Base-by-base conservation (phyloP, 1,284 basidiomycete species). In the Microbotryomycetes sp. region DNA sequence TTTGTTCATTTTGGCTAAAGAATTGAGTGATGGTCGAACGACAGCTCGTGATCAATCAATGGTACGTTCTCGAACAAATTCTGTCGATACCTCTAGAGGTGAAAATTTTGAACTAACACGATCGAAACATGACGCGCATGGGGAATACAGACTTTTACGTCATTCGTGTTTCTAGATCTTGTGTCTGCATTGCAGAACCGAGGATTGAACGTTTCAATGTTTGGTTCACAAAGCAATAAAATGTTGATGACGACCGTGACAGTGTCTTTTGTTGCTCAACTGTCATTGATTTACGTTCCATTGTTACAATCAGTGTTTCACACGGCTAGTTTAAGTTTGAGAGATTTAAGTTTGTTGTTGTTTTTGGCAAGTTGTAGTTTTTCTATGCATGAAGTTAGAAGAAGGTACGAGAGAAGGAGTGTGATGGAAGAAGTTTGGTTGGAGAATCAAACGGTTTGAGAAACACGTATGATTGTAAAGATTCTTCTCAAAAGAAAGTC, bases 161-260 rank as follows among this genome's bases (percentile, higher is more conserved):
- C 85, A 73, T 97, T 97, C 77, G 94, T 98, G 60, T 89, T 97
- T 80, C 85, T 98, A 62, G 94, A 97, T 77, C 84, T 98, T 46
- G 88, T 92, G 1, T 94, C 91, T 25, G 94, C 94, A 0, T 77
- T 97, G 22, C 94, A 97, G 76, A 96, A 92, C 76, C 87, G 94
- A 50, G 92, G 92, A 7, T 81, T 96, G 7, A 85, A 86, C 23
- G 69, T 69, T 6, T 65, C 70, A 6, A 69, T 69, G 49, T 23
- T 66, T 29, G 83, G 84, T 9, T 73, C 92, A 26, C 79, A 82
- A 60, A 84, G 86, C 70, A 98, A 98, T 79, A 81, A 82, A 70
- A 94, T 97, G 89, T 81, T 97, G 60, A 78, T 93, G 61, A 80
- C 85, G 61, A 96, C 94, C 0, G 87, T 96, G 49, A 86, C 85